Evolutionary conservation across 257 asterid genomes (phyloP), one percentile per base, ranked within the genome.

Genomic region (Jasminum sambac): DNA sequence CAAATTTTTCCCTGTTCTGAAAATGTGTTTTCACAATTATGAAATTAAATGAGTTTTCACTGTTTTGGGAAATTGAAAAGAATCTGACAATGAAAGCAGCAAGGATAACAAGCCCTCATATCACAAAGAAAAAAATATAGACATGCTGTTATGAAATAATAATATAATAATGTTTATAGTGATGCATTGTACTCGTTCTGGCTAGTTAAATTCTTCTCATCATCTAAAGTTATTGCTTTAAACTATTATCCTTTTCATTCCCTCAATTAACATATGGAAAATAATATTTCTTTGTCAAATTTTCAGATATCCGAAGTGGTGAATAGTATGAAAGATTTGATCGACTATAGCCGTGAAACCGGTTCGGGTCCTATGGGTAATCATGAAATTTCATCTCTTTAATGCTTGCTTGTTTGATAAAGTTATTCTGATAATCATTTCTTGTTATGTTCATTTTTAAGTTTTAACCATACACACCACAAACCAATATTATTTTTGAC

Each of bases 281-380:
- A 52, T 21, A 17, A 52, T 7, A 19, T 52, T 19, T 52, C 61
- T 0, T 19, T 8, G 25, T 52, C 19, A 52, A 64, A 16, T 21
- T 40, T 17, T 23, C 79, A 75, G 79, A 75, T 75, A 62, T 68
- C 79, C n/a, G 79, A 75, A 60, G 74, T 74, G 74, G 74, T 69
- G 50, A 75, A 75, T 69, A 25, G 59, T n/a, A 75, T 75, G 79
- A 64, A 69, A 16, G 71, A 63, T 50, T 62, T 68, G 75, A 69
- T 75, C 30, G 67, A 63, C 38, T 75, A 69, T 42, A 75, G 79
- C 71, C 74, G 67, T 48, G 75, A 69, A 62, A 38, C 30, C 24
- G 19, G 75, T n/a, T 60, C 36, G 43, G 17, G 70, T 21, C 71
- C 71, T 14, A 48, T 19, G 11, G 75, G 75, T 69, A 68, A 36